Percentiles rank a stretch among this genome's conserved stretches.
Evolutionary conservation across 1,284 basidiomycete genomes (phyloP).

Genomic region (Thecaphora frezii): DNA sequence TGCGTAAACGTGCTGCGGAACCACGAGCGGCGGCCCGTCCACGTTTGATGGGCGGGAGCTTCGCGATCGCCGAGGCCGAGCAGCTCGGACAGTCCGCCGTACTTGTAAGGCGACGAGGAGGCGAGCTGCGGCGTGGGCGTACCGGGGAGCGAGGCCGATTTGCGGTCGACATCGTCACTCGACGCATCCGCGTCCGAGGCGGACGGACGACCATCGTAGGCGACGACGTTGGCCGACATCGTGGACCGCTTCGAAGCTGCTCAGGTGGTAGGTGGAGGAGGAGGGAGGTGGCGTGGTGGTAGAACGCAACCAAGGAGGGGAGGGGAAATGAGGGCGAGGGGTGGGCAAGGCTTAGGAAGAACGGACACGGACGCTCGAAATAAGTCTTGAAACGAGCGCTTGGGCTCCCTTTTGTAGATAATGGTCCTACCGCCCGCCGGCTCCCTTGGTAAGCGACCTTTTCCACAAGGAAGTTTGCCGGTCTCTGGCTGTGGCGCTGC

Average conservation of each 20-base stretch:
- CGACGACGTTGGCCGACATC: too few relatives aligned
- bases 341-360: not conserved
- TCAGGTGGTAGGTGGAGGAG: too few relatives aligned
- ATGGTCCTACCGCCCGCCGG: too few relatives aligned
- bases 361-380: not conserved
- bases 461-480: too few relatives aligned
- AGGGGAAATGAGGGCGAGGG: not conserved
- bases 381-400: too few relatives aligned
- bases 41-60: conserved; percentile 19
- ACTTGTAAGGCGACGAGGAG: not conserved
- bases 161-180: not conserved
- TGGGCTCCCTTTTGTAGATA: too few relatives aligned
- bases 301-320: too few relatives aligned
- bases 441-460: too few relatives aligned
- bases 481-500: too few relatives aligned
- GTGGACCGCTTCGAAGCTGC: too few relatives aligned
- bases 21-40: conserved; percentile 27
- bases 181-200: not conserved
- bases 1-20: conserved; percentile 47
- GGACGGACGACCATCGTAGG: too few relatives aligned
- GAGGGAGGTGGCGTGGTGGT: too few relatives aligned
- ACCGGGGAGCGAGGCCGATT: not conserved
- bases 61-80: conserved; percentile 28
- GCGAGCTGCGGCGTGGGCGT: not conserved
- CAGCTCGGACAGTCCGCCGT: conserved; percentile 3